These are phyloP conservation scores for Pyrenula massariospora DNA, from an alignment of 495 filamentous ascomycete genomes.

Conservation along the genomic window DNA sequence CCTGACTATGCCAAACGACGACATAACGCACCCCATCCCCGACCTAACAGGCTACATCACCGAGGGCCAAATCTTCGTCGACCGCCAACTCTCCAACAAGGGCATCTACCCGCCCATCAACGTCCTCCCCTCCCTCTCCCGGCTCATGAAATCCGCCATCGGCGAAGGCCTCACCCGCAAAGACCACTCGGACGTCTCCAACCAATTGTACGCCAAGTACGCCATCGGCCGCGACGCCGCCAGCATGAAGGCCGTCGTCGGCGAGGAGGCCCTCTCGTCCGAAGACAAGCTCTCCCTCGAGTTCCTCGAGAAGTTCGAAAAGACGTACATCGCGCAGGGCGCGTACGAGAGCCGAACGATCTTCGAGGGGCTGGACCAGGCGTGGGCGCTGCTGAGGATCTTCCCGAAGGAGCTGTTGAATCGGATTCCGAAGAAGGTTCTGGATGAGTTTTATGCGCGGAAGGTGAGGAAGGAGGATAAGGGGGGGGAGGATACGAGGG, in stretches of 20 bases:
- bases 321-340: constrained; percentile 81
- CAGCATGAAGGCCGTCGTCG: constrained; percentile 98
- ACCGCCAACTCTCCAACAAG: constrained; percentile 90
- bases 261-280: constrained; percentile 86
- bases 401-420: constrained; percentile 97
- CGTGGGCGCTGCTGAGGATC: constrained; percentile 91
- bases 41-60: constrained; percentile 99
- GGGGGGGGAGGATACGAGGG: constrained; percentile 57
- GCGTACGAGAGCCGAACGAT: constrained; percentile 85
- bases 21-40: constrained; percentile 98
- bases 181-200: constrained; percentile 96
- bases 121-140: constrained; percentile 93
- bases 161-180: constrained; percentile 90
- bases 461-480: constrained; percentile 40
- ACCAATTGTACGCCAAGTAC: constrained; percentile 99
- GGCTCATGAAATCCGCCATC: constrained; percentile 99
- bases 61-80: constrained; percentile 96
- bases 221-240: constrained; percentile 97
- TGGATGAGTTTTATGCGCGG: constrained; percentile 86
- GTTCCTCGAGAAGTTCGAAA: constrained; percentile 93
- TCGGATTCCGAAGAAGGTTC: constrained; percentile 85
- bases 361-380: constrained; percentile 84
- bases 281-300: constrained; percentile 97
- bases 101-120: constrained; percentile 98
- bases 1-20: constrained; percentile 98